These are phyloP conservation scores for Phytophthora aleatoria DNA, from an alignment of 352 stramenopile genomes.

Conservation along the genomic window DNA sequence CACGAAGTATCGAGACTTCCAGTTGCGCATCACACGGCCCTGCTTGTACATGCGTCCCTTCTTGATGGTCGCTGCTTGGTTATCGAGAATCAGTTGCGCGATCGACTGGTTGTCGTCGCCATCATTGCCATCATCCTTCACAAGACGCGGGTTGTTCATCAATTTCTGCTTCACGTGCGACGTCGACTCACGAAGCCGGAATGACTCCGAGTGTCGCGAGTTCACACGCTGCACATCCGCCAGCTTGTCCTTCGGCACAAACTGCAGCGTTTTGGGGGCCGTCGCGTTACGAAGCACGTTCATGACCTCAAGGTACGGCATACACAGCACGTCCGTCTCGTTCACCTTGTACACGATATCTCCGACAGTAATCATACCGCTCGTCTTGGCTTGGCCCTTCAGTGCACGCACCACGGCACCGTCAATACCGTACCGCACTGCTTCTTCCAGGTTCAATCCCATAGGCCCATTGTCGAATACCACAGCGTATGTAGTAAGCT, in stretches of 20 bases:
- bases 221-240: conserved; percentile 84
- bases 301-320: conserved; percentile 89
- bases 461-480: conserved; percentile 87
- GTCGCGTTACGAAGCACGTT: conserved; percentile 69
- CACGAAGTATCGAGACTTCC: conserved; percentile 90
- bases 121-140: conserved; percentile 77
- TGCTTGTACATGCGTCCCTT: conserved; percentile 91
- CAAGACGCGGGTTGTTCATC: conserved; percentile 73
- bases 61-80: conserved; percentile 87
- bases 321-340: conserved; percentile 80
- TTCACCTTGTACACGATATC: conserved; percentile 91
- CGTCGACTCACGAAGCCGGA: conserved; percentile 65
- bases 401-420: conserved; percentile 79
- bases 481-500: conserved; percentile 83
- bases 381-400: conserved; percentile 85
- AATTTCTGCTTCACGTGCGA: conserved; percentile 68
- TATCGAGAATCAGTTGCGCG: conserved; percentile 83
- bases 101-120: conserved; percentile 82
- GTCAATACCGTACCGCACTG: conserved; percentile 80
- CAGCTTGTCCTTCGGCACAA: conserved; percentile 86
- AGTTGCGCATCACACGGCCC: conserved; percentile 80
- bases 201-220: conserved; percentile 81
- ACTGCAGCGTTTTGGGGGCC: conserved; percentile 79
- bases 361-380: conserved; percentile 79
- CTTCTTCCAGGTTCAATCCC: conserved; percentile 84